These are phyloP conservation scores for Rhodotorula diobovata DNA, from an alignment of 768 basidiomycete genomes.

Conservation along the genomic window DNA sequence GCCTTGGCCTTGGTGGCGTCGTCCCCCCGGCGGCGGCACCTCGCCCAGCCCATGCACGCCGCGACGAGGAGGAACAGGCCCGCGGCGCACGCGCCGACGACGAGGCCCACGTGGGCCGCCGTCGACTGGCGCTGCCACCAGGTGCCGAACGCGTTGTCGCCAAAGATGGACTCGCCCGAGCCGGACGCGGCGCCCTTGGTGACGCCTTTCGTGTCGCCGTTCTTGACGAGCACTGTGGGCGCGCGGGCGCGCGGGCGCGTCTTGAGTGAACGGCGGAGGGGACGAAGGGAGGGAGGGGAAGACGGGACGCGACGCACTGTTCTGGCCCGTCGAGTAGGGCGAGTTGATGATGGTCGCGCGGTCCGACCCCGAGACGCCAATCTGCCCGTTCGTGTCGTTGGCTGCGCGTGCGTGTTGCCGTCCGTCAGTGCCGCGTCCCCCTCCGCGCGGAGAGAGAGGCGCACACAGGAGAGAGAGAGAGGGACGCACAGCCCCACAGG, in stretches of 20 bases:
- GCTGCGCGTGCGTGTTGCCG: constrained; percentile 1
- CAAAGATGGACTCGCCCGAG: constrained; percentile 3
- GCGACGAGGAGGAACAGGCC: constrained; percentile 32
- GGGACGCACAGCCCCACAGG: constrained; percentile 32
- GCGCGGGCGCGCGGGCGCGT: neutral
- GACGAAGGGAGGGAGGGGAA: neutral
- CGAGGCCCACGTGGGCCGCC: constrained; percentile 26
- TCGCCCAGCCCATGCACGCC: constrained; percentile 26
- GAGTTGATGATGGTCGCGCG: constrained; percentile 32
- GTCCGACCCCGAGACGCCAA: constrained; percentile 17
- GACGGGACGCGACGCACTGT: constrained; percentile 14
- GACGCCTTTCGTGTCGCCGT: constrained; percentile 31
- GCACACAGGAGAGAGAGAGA: neutral
- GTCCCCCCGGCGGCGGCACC: neutral
- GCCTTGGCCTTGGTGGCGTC: too few species aligned
- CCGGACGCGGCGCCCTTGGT: neutral
- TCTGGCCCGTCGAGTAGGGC: constrained; percentile 30
- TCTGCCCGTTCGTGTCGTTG: constrained; percentile 34
- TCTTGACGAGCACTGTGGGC: constrained; percentile 31
- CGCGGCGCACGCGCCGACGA: constrained; percentile 25
- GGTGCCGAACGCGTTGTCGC: constrained; percentile 26
- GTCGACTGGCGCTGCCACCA: constrained; percentile 31
- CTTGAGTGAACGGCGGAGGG: neutral
- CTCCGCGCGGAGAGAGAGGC: too few species aligned
- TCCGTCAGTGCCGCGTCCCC: too few species aligned